Evolutionary conservation across 164 flowering plant species (phyloP).

Genomic region (Vitis cinerea): DNA sequence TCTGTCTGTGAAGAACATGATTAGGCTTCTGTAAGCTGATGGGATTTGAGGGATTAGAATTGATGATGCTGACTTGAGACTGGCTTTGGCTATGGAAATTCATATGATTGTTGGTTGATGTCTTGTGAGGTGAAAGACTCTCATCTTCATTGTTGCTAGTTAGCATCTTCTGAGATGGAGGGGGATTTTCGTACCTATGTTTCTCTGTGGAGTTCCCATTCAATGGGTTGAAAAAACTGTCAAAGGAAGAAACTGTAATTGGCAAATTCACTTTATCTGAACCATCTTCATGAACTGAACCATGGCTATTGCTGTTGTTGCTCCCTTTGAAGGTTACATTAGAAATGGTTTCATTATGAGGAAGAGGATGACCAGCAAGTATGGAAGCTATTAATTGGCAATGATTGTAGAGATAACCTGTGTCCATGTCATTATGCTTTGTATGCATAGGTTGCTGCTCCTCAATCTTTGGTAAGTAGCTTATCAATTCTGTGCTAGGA

Average conservation of each 20-base stretch:
- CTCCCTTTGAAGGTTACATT: constrained; percentile 16
- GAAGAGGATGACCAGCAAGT: constrained; percentile 23
- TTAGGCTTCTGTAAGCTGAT: constrained; percentile 19
- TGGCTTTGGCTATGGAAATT: constrained; percentile 17
- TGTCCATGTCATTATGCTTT: constrained; percentile 9
- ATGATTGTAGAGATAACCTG: constrained; percentile 26
- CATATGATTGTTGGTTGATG: neutral
- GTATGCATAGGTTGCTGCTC: constrained; percentile 7
- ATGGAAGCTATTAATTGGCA: constrained; percentile 31
- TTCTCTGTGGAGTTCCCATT: constrained; percentile 17
- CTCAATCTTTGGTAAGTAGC: constrained; percentile 14
- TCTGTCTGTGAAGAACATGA: constrained; percentile 7
- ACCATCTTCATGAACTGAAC: constrained; percentile 17
- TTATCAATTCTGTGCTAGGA: constrained; percentile 8
- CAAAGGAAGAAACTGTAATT: constrained; percentile 10
- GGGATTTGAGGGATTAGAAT: constrained; percentile 8
- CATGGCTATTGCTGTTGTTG: constrained; percentile 3
- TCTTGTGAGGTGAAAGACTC: constrained; percentile 3
- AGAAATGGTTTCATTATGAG: constrained; percentile 17
- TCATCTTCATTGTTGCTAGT: constrained; percentile 7
- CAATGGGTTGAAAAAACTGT: constrained; percentile 21
- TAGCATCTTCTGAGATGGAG: constrained; percentile 10
- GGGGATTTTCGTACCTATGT: constrained; percentile 7
- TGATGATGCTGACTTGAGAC: constrained; percentile 15
- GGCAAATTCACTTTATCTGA: constrained; percentile 13